Evolutionary conservation across 2,329 filamentous ascomycete species (phyloP).

Genomic region (Paecilomyces sp.): DNA sequence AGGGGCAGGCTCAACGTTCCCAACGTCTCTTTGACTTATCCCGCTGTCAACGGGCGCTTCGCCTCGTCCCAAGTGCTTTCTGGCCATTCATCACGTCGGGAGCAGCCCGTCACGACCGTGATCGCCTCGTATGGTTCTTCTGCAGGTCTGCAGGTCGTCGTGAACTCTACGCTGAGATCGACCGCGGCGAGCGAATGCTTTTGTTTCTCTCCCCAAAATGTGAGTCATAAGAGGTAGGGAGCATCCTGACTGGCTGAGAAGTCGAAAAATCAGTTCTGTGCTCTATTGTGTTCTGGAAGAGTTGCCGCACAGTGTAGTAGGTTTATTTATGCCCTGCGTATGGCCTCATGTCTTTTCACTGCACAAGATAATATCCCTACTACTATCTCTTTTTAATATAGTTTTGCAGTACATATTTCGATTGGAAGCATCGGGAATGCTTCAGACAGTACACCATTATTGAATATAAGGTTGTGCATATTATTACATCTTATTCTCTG

Average conservation of each 20-base stretch:
- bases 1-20: background rate
- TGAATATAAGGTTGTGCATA: background rate
- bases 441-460: background rate
- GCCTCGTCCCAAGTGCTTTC: background rate
- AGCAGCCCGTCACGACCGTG: constrained; percentile 6
- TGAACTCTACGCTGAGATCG: constrained; percentile 2
- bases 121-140: constrained; percentile 6
- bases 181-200: constrained; percentile 6
- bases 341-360: background rate
- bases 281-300: background rate
- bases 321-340: background rate
- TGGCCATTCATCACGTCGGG: constrained; percentile 11
- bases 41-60: background rate
- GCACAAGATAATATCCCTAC: background rate
- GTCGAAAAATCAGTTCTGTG: background rate
- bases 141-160: background rate
- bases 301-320: background rate
- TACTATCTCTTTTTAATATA: constrained; percentile 1
- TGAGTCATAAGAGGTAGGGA: constrained; percentile 4
- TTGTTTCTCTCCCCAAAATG: constrained; percentile 2
- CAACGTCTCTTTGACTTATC: background rate
- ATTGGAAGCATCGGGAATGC: constrained; percentile 3
- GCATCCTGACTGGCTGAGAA: background rate
- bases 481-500: background rate
- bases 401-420: constrained; percentile 1